Base-by-base conservation (phyloP, 495 filamentous ascomycete genomes). In the Lophiostoma macrostomum region DNA sequence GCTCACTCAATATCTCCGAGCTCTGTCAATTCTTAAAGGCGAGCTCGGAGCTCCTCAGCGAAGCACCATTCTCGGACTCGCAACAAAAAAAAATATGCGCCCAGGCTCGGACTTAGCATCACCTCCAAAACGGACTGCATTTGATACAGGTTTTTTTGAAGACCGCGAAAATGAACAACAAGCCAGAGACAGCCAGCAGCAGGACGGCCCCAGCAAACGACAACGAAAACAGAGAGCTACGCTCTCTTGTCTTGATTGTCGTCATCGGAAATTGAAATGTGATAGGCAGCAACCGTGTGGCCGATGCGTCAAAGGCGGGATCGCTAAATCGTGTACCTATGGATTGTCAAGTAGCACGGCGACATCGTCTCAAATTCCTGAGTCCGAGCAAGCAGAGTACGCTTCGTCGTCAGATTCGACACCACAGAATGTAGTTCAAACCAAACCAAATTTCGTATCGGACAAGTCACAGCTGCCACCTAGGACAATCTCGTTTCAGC, bases 181-280 rank as follows among this genome's bases (percentile, higher is more conserved):
- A n/a, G n/a, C n/a, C n/a, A n/a, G n/a, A n/a, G n/a, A n/a, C n/a
- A n/a, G n/a, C n/a, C n/a, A n/a, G n/a, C 10, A n/a, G n/a, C n/a
- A n/a, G n/a, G n/a, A n/a, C n/a, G n/a, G n/a, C n/a, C n/a, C n/a
- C n/a, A n/a, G n/a, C n/a, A n/a, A n/a, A 2, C 48, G 49, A 12
- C 53, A 59, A 42, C 49, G 56, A 10, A 59, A 59, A 35, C 40
- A 24, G 28, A 38, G 56, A 50, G 42, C 49, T 16, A 22, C 53
- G 7, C 36, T 59, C 1, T 53, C 56, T 18, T 59, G 56, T 50
- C 42, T 47, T 20, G 35, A 39, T 30, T 59, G 49, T 28, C 48
- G 56, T 4, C 48, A 37, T 24, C 48, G 56, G 6, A 59, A 59
- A 35, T 37, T 59, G 4, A 59, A 59, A 22, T 59, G 56, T 23